Percentiles rank a stretch among this genome's conserved stretches.
Evolutionary conservation across 768 basidiomycete species (phyloP).

Genomic region (Tulasnella sp.): DNA sequence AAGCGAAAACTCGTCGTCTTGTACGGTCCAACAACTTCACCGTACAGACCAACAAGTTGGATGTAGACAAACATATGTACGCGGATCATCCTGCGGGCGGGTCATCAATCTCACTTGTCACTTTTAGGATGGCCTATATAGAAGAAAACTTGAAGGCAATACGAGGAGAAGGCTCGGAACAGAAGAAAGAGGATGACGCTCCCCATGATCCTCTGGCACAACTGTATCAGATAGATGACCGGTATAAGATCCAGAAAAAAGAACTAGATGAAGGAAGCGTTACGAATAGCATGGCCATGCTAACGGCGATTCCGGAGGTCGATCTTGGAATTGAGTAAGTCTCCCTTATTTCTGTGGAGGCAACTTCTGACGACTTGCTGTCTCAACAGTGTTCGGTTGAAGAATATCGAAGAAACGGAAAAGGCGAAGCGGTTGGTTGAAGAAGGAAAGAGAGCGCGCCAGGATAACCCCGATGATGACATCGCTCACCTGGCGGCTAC

Average conservation of each 20-base stretch:
- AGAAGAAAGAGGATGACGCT: conserved; percentile 38
- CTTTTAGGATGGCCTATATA: conserved; percentile 90
- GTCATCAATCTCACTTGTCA: neutral
- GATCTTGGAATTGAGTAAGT: conserved; percentile 98
- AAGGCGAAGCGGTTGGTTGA: conserved; percentile 86
- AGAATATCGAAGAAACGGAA: conserved; percentile 97
- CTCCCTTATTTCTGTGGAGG: neutral
- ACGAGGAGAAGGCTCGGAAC: conserved; percentile 50
- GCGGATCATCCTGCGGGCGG: conserved; percentile 33
- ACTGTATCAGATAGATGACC: conserved; percentile 62
- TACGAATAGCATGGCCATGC: conserved; percentile 88
- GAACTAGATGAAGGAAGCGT: conserved; percentile 84
- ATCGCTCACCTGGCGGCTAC: conserved; percentile 82
- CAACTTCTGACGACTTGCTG: neutral
- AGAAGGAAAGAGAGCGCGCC: conserved; percentile 60
- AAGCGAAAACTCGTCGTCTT: conserved; percentile 65
- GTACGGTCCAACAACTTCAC: conserved; percentile 92
- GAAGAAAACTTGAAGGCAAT: conserved; percentile 85
- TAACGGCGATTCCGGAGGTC: conserved; percentile 96
- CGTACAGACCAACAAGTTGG: conserved; percentile 90
- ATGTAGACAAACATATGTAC: conserved; percentile 98
- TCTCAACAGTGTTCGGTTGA: conserved; percentile 63
- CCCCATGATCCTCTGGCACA: conserved; percentile 72
- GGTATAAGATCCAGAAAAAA: conserved; percentile 42
- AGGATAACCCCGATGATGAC: conserved; percentile 49